Evolutionary conservation across 441 rosid species (phyloP), one percentile per base, ranked within the genome.

Genomic region (Geranium incanum): DNA sequence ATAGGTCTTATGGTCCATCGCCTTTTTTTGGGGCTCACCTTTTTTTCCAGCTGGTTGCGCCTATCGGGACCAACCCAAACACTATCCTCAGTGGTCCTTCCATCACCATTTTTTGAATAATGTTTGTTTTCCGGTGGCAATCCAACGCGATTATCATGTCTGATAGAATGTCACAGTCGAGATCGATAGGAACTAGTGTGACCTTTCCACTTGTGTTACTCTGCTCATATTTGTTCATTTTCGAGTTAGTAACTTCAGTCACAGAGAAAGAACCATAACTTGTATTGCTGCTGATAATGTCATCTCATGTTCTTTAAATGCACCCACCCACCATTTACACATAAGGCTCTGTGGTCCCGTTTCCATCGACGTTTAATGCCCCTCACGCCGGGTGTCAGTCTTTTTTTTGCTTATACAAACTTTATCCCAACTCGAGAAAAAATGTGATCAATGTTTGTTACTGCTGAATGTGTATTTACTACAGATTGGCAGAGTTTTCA

Each of bases 1-100:
- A 15, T 55, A 55, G 60, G 60, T 15, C 18, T 55, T 55, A 55
- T 55, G 60, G 21, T 55, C 60, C 60, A 55, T 55, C 60, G 7
- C 60, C 15, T 6, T 18, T 55, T 55, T 55, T 55, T 55, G 18
- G 16, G 60, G 6, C 7, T 55, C 18, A 9, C 12, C 13, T 11
- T 48, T 48, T 3, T n/a, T 55, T 55, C 60, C 60, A 55, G 18
- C 60, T 55, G 60, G 60, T 55, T 55, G 60, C 1, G 18, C 7
- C 16, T 13, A 50, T 50, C n/a, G 59, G n/a, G 59, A 6, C 59
- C 59, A 9, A 50, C 59, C 59, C 4, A 55, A 55, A 55, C 60
- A 55, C 18, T 55, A 13, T n/a, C 3, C 60, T 55, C 15, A 5
- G 60, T 55, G 60, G 60, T 55, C 60, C 60, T 55, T 15, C 59